A percentile compares a stretch with the other conserved stretches of the same genome.
phyloP scores from a whole-genome alignment of 768 basidiomycete genomes.

The Podaxis sp. region DNA sequence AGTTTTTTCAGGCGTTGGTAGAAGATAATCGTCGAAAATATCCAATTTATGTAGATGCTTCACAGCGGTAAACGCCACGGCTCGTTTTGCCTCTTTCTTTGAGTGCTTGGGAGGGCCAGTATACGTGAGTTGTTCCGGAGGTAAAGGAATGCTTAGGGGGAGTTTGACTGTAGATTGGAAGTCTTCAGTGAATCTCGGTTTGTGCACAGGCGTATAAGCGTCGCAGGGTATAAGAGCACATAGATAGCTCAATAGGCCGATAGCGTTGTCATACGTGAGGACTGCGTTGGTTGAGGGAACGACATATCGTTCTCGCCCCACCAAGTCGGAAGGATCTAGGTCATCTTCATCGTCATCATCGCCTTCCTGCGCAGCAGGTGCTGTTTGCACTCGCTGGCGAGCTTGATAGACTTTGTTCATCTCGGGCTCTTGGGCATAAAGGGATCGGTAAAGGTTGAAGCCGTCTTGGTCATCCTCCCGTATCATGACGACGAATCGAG shows the following conservation, averaged over 20 bases:
- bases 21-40: conserved; percentile 80
- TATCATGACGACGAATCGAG: conserved; percentile 82
- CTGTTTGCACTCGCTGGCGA: conserved; percentile 33
- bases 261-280: conserved; percentile 75
- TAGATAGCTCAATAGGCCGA: conserved; percentile 70
- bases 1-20: conserved; percentile 60
- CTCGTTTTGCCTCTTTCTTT: conserved; percentile 82
- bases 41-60: conserved; percentile 65
- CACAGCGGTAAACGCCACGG: conserved; percentile 79
- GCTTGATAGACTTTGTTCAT: conserved; percentile 63
- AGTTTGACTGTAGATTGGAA: conserved; percentile 60
- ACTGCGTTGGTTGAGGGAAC: conserved; percentile 73
- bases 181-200: conserved; percentile 62
- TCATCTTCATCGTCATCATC: conserved; percentile 45
- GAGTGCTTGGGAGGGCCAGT: conserved; percentile 59
- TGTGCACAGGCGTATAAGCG: conserved; percentile 57
- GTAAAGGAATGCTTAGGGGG: conserved; percentile 66
- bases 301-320: conserved; percentile 70
- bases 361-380: conserved; percentile 25
- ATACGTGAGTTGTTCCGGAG: conserved; percentile 51
- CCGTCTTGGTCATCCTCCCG: conserved; percentile 57
- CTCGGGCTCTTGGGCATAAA: conserved; percentile 62
- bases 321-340: conserved; percentile 54
- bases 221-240: conserved; percentile 79
- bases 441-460: conserved; percentile 55